A percentile compares a stretch with the other conserved stretches of the same genome.
These are phyloP conservation scores for Cladosporium sp. DNA, from an alignment of 2,329 filamentous ascomycete species.

Conservation along the genomic window DNA sequence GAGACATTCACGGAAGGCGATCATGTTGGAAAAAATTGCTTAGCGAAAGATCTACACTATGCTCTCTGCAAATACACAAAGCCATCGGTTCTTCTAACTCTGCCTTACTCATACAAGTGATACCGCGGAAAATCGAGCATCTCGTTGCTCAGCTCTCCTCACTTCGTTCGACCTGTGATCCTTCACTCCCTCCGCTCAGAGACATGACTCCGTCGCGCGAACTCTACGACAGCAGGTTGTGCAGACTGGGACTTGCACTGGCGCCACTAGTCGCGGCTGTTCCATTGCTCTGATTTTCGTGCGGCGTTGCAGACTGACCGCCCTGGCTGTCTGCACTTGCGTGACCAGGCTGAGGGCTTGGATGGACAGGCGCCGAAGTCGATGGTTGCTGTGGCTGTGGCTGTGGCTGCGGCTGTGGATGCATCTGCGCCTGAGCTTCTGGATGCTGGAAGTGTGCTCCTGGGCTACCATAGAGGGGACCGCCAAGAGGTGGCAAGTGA, in stretches of 20 bases:
- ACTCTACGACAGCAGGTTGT: constrained; percentile 42
- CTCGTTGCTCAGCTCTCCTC: background rate
- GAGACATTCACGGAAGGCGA: no score
- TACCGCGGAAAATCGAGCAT: background rate
- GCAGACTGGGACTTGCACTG: constrained; percentile 46
- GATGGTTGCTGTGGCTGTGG: background rate
- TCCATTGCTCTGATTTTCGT: constrained; percentile 22
- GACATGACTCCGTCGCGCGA: background rate
- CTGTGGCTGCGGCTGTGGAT: background rate
- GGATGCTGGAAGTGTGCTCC: constrained; percentile 11
- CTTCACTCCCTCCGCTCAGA: no score
- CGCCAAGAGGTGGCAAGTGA: constrained; percentile 26
- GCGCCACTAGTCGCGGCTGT: constrained; percentile 24
- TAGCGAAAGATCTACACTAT: no score
- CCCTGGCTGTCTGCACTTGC: constrained; percentile 16
- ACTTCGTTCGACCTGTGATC: background rate
- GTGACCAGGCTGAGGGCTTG: constrained; percentile 15
- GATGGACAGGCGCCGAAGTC: constrained; percentile 2
- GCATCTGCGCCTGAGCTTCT: background rate
- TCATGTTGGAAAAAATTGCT: no score
- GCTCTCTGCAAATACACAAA: background rate
- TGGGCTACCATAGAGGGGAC: constrained; percentile 24
- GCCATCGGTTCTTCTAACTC: background rate
- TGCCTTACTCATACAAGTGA: background rate
- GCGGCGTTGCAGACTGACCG: constrained; percentile 23